Evolutionary conservation across 345 rosid species (phyloP), one percentile per base, ranked within the genome.

Genomic region (Eucalyptus urophylla): DNA sequence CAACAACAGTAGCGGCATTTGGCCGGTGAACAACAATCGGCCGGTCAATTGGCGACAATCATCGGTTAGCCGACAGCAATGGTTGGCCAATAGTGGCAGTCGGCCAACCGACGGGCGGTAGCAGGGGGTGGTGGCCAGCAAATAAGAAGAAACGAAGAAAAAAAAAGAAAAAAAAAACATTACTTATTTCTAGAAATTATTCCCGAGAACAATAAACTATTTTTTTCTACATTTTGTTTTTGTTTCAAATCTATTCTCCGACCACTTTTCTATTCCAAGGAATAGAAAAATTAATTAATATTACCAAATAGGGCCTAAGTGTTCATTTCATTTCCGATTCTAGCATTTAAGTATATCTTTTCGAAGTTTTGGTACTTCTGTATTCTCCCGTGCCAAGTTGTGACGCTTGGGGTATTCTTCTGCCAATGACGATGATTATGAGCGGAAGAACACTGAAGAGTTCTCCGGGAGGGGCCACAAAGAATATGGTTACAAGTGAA

Each of bases 11-110:
- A 19, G 1, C 0, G 2, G 4, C 0, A 9, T 53, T 53, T 4
- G 4, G 1, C 10, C 0, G 0, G 10, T 5, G 10, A 0, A 11
- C 1, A 1, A 5, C 1, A 8, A 1, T 19, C 2, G 5, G 58
- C 5, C 3, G 3, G 0, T 3, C 21, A 21, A 0, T 0, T 1
- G 8, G 58, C 4, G 58, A 4, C 58, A 1, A 19, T 53, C 0
- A 0, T 53, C 10, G 0, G 1, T 53, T 10, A 19, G 0, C 58
- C 0, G 5, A 3, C 10, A 3, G 2, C 24, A 19, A 53, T 53
- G 58, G 58, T 53, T 53, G 24, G 24, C 24, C 0, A 17, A 9
- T 53, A 53, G 56, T 19, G 56, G 58, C 24, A 0, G 1, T 19
- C 0, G 10, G 10, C 58, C 58, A 53, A 53, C 10, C 4, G 0